A percentile compares a stretch with the other conserved stretches of the same genome.
These are phyloP conservation scores for Rostrohypoxylon terebratum DNA, from an alignment of 495 filamentous ascomycete genomes.

Conservation along the genomic window DNA sequence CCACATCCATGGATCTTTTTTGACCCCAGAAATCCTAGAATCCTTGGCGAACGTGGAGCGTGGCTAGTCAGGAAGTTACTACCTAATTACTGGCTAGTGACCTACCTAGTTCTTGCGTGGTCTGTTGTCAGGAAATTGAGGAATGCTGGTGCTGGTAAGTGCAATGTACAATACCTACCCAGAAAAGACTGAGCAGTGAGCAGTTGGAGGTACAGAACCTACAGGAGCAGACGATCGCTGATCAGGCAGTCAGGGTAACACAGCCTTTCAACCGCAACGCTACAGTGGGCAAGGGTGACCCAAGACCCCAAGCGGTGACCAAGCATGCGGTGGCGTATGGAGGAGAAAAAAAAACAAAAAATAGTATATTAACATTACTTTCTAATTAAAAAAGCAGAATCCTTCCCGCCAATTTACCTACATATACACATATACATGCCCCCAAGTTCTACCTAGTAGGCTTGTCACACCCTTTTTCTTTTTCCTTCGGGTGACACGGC, in stretches of 20 bases:
- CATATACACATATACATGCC: neutral
- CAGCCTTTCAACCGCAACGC: slow-evolving; percentile 21
- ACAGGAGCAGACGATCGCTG: neutral
- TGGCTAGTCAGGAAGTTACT: too few relatives aligned
- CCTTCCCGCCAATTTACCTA: slow-evolving; percentile 6
- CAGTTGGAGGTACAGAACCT: neutral
- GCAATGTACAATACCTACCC: too few relatives aligned
- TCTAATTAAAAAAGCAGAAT: slow-evolving; percentile 27
- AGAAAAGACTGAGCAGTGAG: neutral
- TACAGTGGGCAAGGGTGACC: neutral
- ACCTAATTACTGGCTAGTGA: neutral
- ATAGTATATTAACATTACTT: neutral
- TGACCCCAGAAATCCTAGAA: slow-evolving; percentile 11
- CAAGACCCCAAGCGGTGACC: neutral
- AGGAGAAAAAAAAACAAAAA: neutral
- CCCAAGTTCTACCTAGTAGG: slow-evolving; percentile 24
- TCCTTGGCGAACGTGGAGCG: slow-evolving; percentile 12
- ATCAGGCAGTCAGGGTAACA: slow-evolving; percentile 1
- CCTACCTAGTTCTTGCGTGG: neutral
- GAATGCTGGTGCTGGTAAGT: slow-evolving; percentile 19
- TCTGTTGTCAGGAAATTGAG: slow-evolving; percentile 4
- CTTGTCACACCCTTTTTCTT: slow-evolving; percentile 13
- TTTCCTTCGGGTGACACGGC: neutral
- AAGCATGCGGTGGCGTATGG: neutral
- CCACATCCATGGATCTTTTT: slow-evolving; percentile 35